Base-by-base conservation (phyloP, 306 rosid genomes). In the Medicago ruthenica region DNA sequence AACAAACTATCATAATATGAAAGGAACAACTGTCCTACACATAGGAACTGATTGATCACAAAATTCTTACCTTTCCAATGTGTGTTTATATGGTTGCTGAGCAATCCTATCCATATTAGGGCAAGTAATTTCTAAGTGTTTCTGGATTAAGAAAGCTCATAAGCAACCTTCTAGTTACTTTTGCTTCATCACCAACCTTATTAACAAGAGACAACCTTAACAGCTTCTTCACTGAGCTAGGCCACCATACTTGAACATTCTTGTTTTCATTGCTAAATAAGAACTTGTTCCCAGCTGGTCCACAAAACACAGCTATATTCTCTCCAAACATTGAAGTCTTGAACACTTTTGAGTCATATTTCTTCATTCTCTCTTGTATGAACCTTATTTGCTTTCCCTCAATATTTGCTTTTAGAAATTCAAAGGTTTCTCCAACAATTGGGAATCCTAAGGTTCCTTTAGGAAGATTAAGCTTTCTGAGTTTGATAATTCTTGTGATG, bases 231-330 rank as follows among this genome's bases (percentile, higher is more conserved):
- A 82, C 82, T 4, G 88, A 79, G 27, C 71, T 36, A 1, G 88
- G 88, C 86, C 86, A 82, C 88, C 88, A 79, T 0, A 82, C 77
- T 71, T 79, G 88, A 6, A 85, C 82, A 76, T 75, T 15, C 86
- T 85, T 85, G 83, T 85, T 85, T 74, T 85, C 89, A 63, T 85
- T 85, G 70, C 86, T 68, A 4, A 79, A 85, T 14, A 85, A 71
- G 54, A 62, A 85, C 36, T 85, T 85, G 81, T 85, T 85, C 81
- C 89, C 86, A 1, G 60, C 60, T 40, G 81, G 51, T 0, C 85
- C 89, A 50, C 89, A 85, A 31, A 82, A 82, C 78, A 85, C 81
- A 15, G 21, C 24, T 27, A 67, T 5, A 36, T 74, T 41, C 0
- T 82, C 63, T 76, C 83, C 86, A 71, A 79, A 37, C 80, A 85